Percentiles rank a stretch among this genome's conserved stretches.
These are phyloP conservation scores for Trypanosoma congolense DNA, from an alignment of 208 protist species.

Conservation along the genomic window DNA sequence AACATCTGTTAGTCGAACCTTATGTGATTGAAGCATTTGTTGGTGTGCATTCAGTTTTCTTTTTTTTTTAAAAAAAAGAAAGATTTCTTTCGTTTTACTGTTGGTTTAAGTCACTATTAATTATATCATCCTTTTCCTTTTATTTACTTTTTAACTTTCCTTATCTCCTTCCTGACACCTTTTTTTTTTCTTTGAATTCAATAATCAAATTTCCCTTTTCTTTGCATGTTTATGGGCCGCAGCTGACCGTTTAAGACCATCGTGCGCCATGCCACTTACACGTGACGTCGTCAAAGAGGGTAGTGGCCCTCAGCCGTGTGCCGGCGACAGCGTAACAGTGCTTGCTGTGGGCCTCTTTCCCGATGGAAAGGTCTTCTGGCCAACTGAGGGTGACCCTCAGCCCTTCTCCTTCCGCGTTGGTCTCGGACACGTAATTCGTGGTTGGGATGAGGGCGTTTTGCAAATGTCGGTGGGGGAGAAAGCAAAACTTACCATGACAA, in stretches of 20 bases:
- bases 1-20: too few relatives aligned
- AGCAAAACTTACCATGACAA: slow-evolving; percentile 72
- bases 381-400: slow-evolving; percentile 70
- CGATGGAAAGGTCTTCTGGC: slow-evolving; percentile 89
- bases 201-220: too few relatives aligned
- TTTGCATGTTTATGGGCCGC: too few relatives aligned
- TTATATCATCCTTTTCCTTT: too few relatives aligned
- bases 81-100: too few relatives aligned
- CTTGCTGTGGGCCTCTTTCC: slow-evolving; percentile 89
- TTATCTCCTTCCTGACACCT: too few relatives aligned
- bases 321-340: slow-evolving; percentile 77
- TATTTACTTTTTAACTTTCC: too few relatives aligned
- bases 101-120: too few relatives aligned
- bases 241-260: background rate
- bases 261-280: slow-evolving; percentile 54
- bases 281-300: slow-evolving; percentile 63
- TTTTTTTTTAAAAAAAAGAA: too few relatives aligned
- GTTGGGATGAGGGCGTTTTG: slow-evolving; percentile 93
- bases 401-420: slow-evolving; percentile 92
- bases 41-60: too few relatives aligned
- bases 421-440: slow-evolving; percentile 90
- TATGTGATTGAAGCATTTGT: too few relatives aligned
- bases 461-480: slow-evolving; percentile 83
- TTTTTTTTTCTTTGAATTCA: too few relatives aligned
- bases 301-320: slow-evolving; percentile 46